Conservation (phyloP, 2,329 filamentous ascomycete genomes). For the Xylaria sp. region DNA sequence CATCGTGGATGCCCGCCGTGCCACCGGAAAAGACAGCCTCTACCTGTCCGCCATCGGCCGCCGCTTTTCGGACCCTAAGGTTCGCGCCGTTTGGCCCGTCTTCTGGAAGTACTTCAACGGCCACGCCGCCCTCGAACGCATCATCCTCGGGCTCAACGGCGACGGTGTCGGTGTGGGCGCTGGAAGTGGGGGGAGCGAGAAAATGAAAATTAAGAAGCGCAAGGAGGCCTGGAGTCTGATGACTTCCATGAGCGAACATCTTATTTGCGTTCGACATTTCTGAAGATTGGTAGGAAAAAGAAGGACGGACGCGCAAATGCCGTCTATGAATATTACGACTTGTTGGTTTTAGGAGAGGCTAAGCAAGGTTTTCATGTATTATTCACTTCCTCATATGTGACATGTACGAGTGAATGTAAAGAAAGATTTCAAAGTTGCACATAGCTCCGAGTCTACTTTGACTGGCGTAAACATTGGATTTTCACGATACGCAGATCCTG, state of each 20-base stretch:
- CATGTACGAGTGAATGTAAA: not conserved
- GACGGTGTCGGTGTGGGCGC: constrained; percentile 4
- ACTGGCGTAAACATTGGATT: no score
- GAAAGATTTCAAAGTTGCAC: not conserved
- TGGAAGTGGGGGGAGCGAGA: constrained; percentile 11
- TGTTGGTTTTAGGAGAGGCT: no score
- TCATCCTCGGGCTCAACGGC: constrained; percentile 69
- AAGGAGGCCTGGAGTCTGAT: constrained; percentile 80
- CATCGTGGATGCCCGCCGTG: constrained; percentile 81
- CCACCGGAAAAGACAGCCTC: constrained; percentile 80
- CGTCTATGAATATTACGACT: not conserved
- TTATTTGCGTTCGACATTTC: constrained; percentile 78
- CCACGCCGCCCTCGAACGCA: constrained; percentile 82
- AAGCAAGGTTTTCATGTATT: not conserved
- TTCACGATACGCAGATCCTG: not conserved
- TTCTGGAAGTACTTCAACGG: constrained; percentile 92
- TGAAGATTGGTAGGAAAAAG: constrained; percentile 49
- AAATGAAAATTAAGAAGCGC: constrained; percentile 79
- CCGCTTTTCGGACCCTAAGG: constrained; percentile 61
- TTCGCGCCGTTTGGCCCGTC: constrained; percentile 75
- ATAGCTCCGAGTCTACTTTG: not conserved
- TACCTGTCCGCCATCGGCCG: constrained; percentile 72
- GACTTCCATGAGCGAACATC: constrained; percentile 73
- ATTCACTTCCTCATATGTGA: not conserved
- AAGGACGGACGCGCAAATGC: not conserved